Base-by-base conservation (phyloP, 108 stramenopile genomes). In the Mediolabrus comicus region DNA sequence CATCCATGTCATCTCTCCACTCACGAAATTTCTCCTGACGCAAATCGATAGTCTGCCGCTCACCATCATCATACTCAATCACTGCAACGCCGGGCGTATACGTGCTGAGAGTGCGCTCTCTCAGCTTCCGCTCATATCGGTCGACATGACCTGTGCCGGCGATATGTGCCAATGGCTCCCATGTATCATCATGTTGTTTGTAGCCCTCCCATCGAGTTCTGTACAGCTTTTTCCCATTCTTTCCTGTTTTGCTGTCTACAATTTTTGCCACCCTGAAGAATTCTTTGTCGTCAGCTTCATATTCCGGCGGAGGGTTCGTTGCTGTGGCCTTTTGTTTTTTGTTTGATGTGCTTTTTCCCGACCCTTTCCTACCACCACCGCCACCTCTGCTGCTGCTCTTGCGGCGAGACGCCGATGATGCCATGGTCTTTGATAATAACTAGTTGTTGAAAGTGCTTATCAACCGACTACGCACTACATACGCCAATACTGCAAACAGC, bases 1-100 rank as follows among this genome's bases (percentile, higher is more conserved):
- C 60, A 39, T 60, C 27, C 19, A 22, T 58, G 12, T 39, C 31
- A 24, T 74, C 55, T 28, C 13, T 38, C 54, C 17, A 75, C 16
- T 49, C 24, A 27, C 74, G 66, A 63, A 75, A 75, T 31, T 28
- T 75, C 61, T 75, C 74, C 36, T 54, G 38, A 34, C 24, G 67
- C 59, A 75, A 34, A 67, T 75, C 67, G 36, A 75, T 67, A 53
- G 65, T 66, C 26, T 62, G 41, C 25, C 53, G 46, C 52, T 75
- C 74, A 8, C 74, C 74, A 28, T 75, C 74, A 25, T 68, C 67
- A 38, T 75, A 75, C 27, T 75, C 74, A n/a, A 75, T 75, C 17
- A 75, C 59, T 19, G 74, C 74, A 12, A 67, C 74, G 30, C 74
- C 74, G 0, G 60, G 38, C 6, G 67, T 67, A 3, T 32, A 49